Conservation (phyloP, 2,329 filamentous ascomycete genomes). For the Ilyonectria mors-panacis region DNA sequence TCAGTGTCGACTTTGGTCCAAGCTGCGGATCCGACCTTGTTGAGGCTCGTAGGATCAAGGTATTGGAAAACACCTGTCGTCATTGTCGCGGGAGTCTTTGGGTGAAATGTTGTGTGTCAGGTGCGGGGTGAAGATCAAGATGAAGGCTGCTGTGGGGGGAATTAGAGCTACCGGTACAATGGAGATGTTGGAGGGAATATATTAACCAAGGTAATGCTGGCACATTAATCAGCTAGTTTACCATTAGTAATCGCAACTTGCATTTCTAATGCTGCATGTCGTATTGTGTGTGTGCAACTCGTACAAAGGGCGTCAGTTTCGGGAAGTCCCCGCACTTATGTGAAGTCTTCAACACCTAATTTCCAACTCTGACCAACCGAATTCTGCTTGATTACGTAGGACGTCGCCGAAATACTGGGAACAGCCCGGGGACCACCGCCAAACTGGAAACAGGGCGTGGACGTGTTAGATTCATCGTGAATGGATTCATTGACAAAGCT, state of each 20-base stretch:
- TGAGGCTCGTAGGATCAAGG: slow-evolving; percentile 26
- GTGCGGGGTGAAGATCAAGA: neutral
- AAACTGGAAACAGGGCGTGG: neutral
- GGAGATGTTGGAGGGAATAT: neutral
- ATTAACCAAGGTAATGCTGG: too few relatives aligned
- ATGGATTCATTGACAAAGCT: neutral
- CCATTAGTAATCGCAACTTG: neutral
- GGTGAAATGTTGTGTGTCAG: too few relatives aligned
- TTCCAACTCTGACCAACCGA: too few relatives aligned
- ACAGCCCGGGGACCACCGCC: too few relatives aligned
- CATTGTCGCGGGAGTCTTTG: slow-evolving; percentile 11
- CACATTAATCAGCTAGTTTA: neutral
- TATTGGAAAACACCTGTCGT: slow-evolving; percentile 31
- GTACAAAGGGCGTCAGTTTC: too few relatives aligned
- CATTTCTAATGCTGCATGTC: neutral
- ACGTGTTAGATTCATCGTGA: too few relatives aligned
- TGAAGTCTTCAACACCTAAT: too few relatives aligned
- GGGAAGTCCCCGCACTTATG: too few relatives aligned
- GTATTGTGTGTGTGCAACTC: too few relatives aligned
- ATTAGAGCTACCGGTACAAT: neutral
- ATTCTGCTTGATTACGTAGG: too few relatives aligned
- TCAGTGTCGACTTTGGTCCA: slow-evolving; percentile 47
- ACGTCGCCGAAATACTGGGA: too few relatives aligned
- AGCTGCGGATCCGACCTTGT: slow-evolving; percentile 11
- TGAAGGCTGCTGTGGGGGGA: neutral